These are phyloP conservation scores for Capillidium heterosporum DNA, from an alignment of 371 early-diverging fungal species.

Conservation along the genomic window DNA sequence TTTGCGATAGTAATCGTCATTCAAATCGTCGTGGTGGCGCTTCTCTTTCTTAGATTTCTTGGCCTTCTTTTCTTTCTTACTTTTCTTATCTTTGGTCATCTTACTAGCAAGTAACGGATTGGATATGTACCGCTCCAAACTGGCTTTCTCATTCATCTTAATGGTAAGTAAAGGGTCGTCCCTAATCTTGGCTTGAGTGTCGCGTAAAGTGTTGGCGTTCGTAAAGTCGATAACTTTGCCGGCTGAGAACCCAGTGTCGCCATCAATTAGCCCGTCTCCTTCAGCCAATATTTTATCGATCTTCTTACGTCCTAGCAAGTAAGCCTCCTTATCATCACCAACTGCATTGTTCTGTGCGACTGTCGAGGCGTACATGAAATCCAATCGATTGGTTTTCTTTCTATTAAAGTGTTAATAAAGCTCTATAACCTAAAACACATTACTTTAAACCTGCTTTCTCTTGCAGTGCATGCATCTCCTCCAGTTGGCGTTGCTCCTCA, in stretches of 20 bases:
- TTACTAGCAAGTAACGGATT: slow-evolving; percentile 35
- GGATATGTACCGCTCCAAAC: slow-evolving; percentile 62
- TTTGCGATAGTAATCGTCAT: neutral
- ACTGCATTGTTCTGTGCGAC: slow-evolving; percentile 21
- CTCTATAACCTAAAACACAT: neutral
- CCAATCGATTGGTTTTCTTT: slow-evolving; percentile 52
- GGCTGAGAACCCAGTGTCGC: slow-evolving; percentile 11
- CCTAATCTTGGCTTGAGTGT: slow-evolving; percentile 66
- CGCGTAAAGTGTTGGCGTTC: slow-evolving; percentile 61
- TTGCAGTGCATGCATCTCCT: slow-evolving; percentile 69
- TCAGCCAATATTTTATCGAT: slow-evolving; percentile 49
- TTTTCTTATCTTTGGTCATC: slow-evolving; percentile 19
- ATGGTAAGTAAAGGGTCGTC: slow-evolving; percentile 87
- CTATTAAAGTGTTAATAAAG: slow-evolving; percentile 13
- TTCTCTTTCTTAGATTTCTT: slow-evolving; percentile 16
- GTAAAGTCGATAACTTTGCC: slow-evolving; percentile 16
- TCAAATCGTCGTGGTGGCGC: slow-evolving; percentile 10
- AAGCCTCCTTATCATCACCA: slow-evolving; percentile 65
- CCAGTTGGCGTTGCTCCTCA: slow-evolving; percentile 70
- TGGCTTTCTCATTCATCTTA: slow-evolving; percentile 64
- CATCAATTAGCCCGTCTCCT: slow-evolving; percentile 20
- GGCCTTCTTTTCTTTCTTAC: slow-evolving; percentile 24
- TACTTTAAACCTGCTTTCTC: slow-evolving; percentile 50
- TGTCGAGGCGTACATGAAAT: slow-evolving; percentile 89
- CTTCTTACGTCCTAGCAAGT: slow-evolving; percentile 69